These are phyloP conservation scores for Mycena rebaudengoi DNA, from an alignment of 768 basidiomycete species.

Conservation along the genomic window DNA sequence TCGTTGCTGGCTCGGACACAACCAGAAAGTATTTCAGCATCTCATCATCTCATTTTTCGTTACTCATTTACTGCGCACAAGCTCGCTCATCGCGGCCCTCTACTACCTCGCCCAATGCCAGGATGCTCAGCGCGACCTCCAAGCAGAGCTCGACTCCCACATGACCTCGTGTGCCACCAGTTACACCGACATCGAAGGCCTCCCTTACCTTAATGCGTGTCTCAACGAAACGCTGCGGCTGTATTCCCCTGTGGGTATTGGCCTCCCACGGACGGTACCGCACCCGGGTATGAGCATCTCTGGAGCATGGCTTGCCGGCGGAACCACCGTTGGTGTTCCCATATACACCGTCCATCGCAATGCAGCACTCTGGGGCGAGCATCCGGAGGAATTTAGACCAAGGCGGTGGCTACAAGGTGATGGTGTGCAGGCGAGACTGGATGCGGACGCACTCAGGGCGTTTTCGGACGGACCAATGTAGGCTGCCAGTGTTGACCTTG, in stretches of 20 bases:
- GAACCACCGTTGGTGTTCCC: constrained; percentile 63
- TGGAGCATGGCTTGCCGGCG: constrained; percentile 56
- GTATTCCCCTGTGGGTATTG: constrained; percentile 68
- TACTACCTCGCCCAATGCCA: constrained; percentile 66
- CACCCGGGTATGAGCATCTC: constrained; percentile 53
- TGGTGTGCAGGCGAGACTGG: constrained; percentile 44
- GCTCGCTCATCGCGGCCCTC: constrained; percentile 73
- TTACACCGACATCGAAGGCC: constrained; percentile 58
- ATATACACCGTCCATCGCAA: constrained; percentile 70
- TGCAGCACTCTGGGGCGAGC: constrained; percentile 61
- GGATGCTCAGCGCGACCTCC: constrained; percentile 58
- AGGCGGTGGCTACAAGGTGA: constrained; percentile 70
- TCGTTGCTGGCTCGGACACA: constrained; percentile 75
- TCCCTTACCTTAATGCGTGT: constrained; percentile 66
- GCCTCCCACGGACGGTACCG: constrained; percentile 67
- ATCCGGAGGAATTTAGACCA: constrained; percentile 62
- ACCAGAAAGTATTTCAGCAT: constrained; percentile 63
- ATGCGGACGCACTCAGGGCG: constrained; percentile 60
- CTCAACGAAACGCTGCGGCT: constrained; percentile 70
- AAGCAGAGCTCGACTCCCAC: constrained; percentile 66
- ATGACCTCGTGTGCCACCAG: constrained; percentile 52
- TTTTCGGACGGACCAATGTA: constrained; percentile 69
- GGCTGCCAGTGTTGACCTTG: constrained; percentile 12
- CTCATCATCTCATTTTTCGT: neutral
- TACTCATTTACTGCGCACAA: constrained; percentile 27